These are phyloP conservation scores for Vigna reflexopilosa DNA, from an alignment of 306 rosid species.

Conservation along the genomic window DNA sequence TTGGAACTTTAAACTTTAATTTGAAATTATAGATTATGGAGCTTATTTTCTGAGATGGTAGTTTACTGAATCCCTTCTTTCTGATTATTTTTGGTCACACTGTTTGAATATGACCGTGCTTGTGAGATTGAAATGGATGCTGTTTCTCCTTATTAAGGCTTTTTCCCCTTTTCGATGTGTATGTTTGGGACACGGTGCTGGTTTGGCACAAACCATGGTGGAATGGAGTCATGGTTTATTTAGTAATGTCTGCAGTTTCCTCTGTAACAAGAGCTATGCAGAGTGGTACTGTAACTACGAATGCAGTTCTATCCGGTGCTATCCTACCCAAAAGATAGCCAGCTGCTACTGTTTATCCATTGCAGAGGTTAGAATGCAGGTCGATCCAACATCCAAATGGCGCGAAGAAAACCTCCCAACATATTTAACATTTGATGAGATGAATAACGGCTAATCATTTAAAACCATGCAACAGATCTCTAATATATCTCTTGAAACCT, in stretches of 20 bases:
- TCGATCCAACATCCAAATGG: neutral
- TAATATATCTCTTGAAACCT: neutral
- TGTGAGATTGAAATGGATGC: neutral
- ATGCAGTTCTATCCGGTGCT: neutral
- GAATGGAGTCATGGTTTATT: neutral
- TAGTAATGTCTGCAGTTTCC: neutral
- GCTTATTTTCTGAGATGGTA: neutral
- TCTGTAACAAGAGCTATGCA: neutral
- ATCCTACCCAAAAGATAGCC: neutral
- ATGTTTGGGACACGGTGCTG: neutral
- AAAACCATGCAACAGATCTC: neutral
- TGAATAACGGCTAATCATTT: neutral
- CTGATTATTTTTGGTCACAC: neutral
- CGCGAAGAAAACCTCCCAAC: neutral
- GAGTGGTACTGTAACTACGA: neutral
- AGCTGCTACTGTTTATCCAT: constrained; percentile 9
- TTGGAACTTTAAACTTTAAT: constrained; percentile 18
- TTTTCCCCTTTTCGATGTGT: neutral
- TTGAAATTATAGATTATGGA: constrained; percentile 21
- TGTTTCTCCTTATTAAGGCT: constrained; percentile 9
- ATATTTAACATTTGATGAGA: neutral
- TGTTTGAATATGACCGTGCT: constrained; percentile 17
- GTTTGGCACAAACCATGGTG: constrained; percentile 30
- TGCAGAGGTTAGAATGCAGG: neutral
- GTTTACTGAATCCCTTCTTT: neutral